Evolutionary conservation across 192 early-diverging fungal genomes (phyloP).

Genomic region (Thoreauomyces humboldtii): DNA sequence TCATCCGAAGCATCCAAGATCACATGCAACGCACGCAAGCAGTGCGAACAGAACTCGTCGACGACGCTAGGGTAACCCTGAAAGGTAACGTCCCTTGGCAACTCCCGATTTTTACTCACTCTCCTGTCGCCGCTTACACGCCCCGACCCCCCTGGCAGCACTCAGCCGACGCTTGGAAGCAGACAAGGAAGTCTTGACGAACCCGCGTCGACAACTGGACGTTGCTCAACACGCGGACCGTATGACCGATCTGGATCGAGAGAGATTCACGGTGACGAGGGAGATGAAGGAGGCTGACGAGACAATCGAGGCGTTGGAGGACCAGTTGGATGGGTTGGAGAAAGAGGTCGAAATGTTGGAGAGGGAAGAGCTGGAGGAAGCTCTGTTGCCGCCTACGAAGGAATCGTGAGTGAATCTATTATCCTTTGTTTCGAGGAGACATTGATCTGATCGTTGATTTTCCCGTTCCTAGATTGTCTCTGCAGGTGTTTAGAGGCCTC

Average conservation of each 20-base stretch:
- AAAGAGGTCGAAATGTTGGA: conserved; percentile 1
- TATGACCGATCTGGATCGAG: conserved; percentile 15
- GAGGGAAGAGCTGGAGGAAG: conserved; percentile 9
- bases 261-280: conserved; percentile 3
- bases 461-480: conserved; percentile 7
- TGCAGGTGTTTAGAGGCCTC: conserved; percentile 7
- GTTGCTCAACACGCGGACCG: background rate
- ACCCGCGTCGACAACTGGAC: background rate
- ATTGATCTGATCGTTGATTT: background rate
- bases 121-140: background rate
- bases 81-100: background rate
- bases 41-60: conserved; percentile 5
- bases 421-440: background rate
- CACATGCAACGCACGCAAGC: conserved; percentile 1
- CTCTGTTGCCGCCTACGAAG: background rate
- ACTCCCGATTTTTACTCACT: background rate
- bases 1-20: conserved; percentile 3
- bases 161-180: background rate
- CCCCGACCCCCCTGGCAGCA: background rate
- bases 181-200: conserved; percentile 1
- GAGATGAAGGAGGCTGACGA: conserved; percentile 7
- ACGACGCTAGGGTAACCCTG: conserved; percentile 10
- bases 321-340: conserved; percentile 9
- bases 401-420: background rate
- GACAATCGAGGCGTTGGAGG: conserved; percentile 5